Percentiles rank a stretch among this genome's conserved stretches.
phyloP scores from a whole-genome alignment of 1,284 basidiomycete species.

The Mycena sp. region DNA sequence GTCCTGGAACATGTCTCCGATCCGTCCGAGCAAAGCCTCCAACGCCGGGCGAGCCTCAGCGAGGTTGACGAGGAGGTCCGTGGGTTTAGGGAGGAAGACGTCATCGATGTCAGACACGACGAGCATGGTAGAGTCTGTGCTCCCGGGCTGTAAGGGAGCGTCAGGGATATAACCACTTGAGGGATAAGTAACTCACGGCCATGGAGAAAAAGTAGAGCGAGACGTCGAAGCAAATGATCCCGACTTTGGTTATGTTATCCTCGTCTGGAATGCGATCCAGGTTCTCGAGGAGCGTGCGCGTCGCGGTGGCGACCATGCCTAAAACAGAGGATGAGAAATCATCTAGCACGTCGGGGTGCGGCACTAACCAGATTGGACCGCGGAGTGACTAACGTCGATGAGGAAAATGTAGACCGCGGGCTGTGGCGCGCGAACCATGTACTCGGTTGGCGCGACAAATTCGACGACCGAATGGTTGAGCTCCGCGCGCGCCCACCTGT shows the following conservation, averaged over 20 bases:
- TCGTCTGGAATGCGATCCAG: slow-evolving; percentile 96
- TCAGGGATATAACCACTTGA: slow-evolving; percentile 1
- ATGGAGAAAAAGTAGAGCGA: slow-evolving; percentile 98
- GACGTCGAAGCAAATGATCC: slow-evolving; percentile 93
- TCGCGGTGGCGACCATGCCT: slow-evolving; percentile 99
- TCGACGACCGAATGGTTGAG: slow-evolving; percentile 95
- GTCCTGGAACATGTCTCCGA: slow-evolving; percentile 98
- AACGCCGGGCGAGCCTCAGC: slow-evolving; percentile 86
- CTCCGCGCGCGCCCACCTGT: slow-evolving; percentile 94
- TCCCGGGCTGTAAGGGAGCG: slow-evolving; percentile 67
- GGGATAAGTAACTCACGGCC: slow-evolving; percentile 55
- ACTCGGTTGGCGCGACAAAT: slow-evolving; percentile 98
- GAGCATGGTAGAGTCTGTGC: slow-evolving; percentile 91
- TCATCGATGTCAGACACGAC: slow-evolving; percentile 98
- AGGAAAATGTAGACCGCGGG: slow-evolving; percentile 97
- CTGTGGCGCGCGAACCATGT: slow-evolving; percentile 99
- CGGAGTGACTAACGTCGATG: slow-evolving; percentile 94
- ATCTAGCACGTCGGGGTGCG: not conserved
- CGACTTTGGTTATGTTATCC: slow-evolving; percentile 91
- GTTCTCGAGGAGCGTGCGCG: slow-evolving; percentile 94
- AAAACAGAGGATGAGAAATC: slow-evolving; percentile 7
- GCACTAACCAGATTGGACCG: slow-evolving; percentile 82
- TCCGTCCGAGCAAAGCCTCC: slow-evolving; percentile 82
- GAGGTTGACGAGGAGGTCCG: slow-evolving; percentile 94
- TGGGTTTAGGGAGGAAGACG: slow-evolving; percentile 97